A percentile compares a stretch with the other conserved stretches of the same genome.
phyloP scores from a whole-genome alignment of 148 eudicot genomes.

The Amaranthus cruentus region DNA sequence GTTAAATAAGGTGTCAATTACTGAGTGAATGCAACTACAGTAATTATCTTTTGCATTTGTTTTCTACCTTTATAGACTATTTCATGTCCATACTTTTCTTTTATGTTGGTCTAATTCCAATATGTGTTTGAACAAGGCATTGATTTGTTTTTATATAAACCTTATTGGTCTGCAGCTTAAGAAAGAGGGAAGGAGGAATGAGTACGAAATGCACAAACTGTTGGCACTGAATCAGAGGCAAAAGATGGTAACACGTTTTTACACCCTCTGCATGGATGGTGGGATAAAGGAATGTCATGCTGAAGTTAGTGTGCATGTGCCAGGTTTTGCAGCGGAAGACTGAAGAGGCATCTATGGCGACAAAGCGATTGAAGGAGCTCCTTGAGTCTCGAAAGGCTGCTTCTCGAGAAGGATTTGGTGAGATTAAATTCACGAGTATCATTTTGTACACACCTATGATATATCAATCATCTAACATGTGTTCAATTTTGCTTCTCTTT shows the following conservation, averaged over 20 bases:
- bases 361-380: constrained; percentile 85
- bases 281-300: not conserved
- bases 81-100: not conserved
- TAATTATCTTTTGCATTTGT: not conserved
- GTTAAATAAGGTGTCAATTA: not conserved
- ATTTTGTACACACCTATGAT: not conserved
- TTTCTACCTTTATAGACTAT: not conserved
- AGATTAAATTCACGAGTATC: constrained; percentile 9
- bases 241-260: constrained; percentile 57
- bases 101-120: not conserved
- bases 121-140: not conserved
- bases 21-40: not conserved
- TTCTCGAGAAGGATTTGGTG: constrained; percentile 63
- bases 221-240: constrained; percentile 92
- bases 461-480: constrained; percentile 3
- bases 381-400: constrained; percentile 76
- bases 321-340: constrained; percentile 95
- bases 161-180: constrained; percentile 59
- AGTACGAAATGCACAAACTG: constrained; percentile 98
- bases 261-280: not conserved
- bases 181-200: constrained; percentile 96
- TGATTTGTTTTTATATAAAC: not conserved
- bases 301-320: constrained; percentile 5
- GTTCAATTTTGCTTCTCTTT: constrained; percentile 4
- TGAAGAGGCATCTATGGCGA: constrained; percentile 93